Evolutionary conservation across 2,329 filamentous ascomycete species (phyloP).

Genomic region (Rhynchosporium secalis): DNA sequence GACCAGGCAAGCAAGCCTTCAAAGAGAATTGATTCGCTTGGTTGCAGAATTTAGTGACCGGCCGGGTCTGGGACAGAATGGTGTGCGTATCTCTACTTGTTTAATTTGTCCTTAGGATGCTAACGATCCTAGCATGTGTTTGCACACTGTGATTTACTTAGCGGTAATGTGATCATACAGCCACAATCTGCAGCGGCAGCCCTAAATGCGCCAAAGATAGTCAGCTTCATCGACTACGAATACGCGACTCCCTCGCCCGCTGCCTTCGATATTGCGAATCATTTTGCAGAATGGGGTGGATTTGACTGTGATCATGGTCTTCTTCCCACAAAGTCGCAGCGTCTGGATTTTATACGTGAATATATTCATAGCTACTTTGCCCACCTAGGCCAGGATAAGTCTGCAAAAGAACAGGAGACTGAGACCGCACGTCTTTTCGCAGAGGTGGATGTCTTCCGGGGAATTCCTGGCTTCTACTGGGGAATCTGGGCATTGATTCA

Average conservation of each 20-base stretch:
- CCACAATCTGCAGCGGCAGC: constrained; percentile 44
- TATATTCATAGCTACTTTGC: constrained; percentile 77
- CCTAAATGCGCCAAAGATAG: constrained; percentile 48
- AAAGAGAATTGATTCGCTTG: constrained; percentile 72
- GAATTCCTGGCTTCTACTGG: constrained; percentile 87
- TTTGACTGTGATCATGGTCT: constrained; percentile 90
- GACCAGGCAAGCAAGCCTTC: constrained; percentile 65
- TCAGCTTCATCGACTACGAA: constrained; percentile 97
- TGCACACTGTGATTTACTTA: constrained; percentile 93
- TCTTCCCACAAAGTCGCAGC: constrained; percentile 75
- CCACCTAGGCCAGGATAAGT: constrained; percentile 46
- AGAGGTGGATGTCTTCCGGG: constrained; percentile 85
- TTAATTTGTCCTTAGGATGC: constrained; percentile 11
- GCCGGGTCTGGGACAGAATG: constrained; percentile 72
- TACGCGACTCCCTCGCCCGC: constrained; percentile 93
- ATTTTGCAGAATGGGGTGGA: constrained; percentile 97
- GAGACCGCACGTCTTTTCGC: constrained; percentile 69
- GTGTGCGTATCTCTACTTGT: constrained; percentile 52
- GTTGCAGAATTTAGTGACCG: constrained; percentile 72
- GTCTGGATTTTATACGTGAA: constrained; percentile 77
- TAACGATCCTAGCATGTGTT: constrained; percentile 69
- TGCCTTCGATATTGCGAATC: constrained; percentile 95
- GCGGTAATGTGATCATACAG: constrained; percentile 90
- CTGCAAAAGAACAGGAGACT: constrained; percentile 51
- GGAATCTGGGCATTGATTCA: constrained; percentile 97